Conservation (phyloP, 2,329 filamentous ascomycete species). For the Hirsutella minnesotensis region DNA sequence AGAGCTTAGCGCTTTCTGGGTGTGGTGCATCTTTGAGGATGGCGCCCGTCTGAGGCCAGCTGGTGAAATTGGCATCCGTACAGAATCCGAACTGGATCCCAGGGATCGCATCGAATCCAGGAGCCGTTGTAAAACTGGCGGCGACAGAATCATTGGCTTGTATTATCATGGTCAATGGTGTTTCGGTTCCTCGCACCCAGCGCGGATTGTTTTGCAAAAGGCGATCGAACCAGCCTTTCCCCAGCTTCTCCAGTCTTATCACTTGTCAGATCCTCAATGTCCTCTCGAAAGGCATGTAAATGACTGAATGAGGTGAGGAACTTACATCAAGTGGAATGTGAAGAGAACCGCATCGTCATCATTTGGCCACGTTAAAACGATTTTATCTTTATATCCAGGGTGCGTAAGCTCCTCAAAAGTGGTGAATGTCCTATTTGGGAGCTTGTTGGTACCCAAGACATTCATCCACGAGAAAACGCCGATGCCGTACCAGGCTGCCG, state of each 20-base stretch:
- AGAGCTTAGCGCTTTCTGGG: constrained; percentile 37
- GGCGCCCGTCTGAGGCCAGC: constrained; percentile 35
- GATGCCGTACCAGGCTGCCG: constrained; percentile 30
- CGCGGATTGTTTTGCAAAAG: constrained; percentile 34
- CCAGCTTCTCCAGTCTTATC: constrained; percentile 25
- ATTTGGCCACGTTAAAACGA: constrained; percentile 44
- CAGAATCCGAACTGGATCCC: constrained; percentile 17
- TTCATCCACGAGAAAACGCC: constrained; percentile 24
- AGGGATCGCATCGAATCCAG: constrained; percentile 7
- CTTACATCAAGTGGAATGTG: constrained; percentile 36
- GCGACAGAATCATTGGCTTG: constrained; percentile 16
- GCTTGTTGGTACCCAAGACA: constrained; percentile 24
- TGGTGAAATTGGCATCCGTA: constrained; percentile 26
- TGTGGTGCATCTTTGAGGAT: constrained; percentile 36
- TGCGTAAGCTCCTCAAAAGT: constrained; percentile 30
- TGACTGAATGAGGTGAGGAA: too few species aligned
- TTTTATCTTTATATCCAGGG: constrained; percentile 39
- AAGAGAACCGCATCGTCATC: constrained; percentile 45
- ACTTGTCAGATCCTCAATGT: too few species aligned
- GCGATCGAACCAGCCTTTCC: constrained; percentile 32
- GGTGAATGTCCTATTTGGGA: too few species aligned
- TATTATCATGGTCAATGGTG: constrained; percentile 23
- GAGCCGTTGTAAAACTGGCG: constrained; percentile 20
- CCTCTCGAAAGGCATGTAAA: too few species aligned
- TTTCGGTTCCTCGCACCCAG: constrained; percentile 40